Base-by-base conservation (phyloP, 1,139 yeast genomes). In the Lipomyces yarrowii region DNA sequence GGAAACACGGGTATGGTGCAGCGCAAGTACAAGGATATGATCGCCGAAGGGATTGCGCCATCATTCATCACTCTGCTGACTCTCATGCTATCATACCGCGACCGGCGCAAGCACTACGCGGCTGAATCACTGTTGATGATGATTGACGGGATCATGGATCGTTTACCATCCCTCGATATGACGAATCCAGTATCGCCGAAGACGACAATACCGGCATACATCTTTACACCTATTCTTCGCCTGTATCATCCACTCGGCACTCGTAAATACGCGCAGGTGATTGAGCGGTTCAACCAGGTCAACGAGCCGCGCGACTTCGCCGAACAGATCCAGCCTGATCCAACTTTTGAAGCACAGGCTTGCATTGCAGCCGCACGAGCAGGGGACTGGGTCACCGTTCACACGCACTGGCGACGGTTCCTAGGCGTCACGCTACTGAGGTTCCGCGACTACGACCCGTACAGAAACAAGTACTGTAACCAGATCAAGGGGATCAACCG, bases 201-300 rank as follows among this genome's bases (percentile, higher is more conserved):
- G 26, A 65, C 68, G 5, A 55, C 58, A 8, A 60, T 56, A 15
- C 68, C 68, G 21, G 57, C 68, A 26, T 65, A 52, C 23, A 32
- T 65, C 26, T 63, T 65, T 52, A 57, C 64, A 30, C 55, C 55
- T 13, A 52, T 52, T 11, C n/a, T 52, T 1, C 55, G 55, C 55
- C 23, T 52, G 55, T 30, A 26, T 21, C 55, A 52, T 21, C 55
- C 55, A 52, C 33, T 30, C 32, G 55, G 33, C 30, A 13, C 55
- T 6, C 33, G 33, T 18, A 23, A 30, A n/a, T 52, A 52, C 55
- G 33, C 30, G n/a, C 60, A 64, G 13, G 64, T 56, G 15, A 54
- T 64, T 13, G 23, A 35, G 48, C 32, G 46, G 37, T 55, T 64
- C 42, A 46, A 57, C 39, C 18, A 52, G 8, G 55, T 35, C 18